Conservation (phyloP, 371 early-diverging fungal species). For the Mucor sp. region DNA sequence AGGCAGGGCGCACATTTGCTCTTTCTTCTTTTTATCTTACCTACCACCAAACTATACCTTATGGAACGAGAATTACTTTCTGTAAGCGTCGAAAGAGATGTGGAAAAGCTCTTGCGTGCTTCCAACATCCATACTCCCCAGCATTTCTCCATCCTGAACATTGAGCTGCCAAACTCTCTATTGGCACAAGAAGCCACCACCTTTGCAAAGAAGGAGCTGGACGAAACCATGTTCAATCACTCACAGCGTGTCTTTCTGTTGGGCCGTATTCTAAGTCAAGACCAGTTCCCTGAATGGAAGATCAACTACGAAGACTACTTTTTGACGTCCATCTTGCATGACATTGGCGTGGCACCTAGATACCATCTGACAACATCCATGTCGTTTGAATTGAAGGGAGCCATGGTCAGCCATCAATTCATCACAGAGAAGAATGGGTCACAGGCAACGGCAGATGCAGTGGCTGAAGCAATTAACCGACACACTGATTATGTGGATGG, state of each 20-base stretch:
- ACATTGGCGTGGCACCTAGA: background rate
- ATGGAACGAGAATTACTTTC: background rate
- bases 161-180: background rate
- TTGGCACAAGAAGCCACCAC: background rate
- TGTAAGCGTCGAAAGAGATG: background rate
- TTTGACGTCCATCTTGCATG: background rate
- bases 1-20: background rate
- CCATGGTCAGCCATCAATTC: background rate
- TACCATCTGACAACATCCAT: conserved; percentile 2
- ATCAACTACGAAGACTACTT: background rate
- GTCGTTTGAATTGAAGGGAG: conserved; percentile 3
- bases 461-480: background rate
- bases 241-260: background rate
- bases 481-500: background rate
- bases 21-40: no score
- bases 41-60: no score
- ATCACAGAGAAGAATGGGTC: background rate
- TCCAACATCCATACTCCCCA: background rate
- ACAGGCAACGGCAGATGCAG: background rate
- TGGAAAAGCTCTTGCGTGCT: background rate
- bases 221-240: background rate
- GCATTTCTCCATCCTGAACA: background rate
- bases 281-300: conserved; percentile 6
- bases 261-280: background rate
- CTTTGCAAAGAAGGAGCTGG: background rate